Percentiles rank a stretch among this genome's conserved stretches.
These are phyloP conservation scores for Microsporum ferrugineum DNA, from an alignment of 2,329 filamentous ascomycete genomes.

Conservation along the genomic window DNA sequence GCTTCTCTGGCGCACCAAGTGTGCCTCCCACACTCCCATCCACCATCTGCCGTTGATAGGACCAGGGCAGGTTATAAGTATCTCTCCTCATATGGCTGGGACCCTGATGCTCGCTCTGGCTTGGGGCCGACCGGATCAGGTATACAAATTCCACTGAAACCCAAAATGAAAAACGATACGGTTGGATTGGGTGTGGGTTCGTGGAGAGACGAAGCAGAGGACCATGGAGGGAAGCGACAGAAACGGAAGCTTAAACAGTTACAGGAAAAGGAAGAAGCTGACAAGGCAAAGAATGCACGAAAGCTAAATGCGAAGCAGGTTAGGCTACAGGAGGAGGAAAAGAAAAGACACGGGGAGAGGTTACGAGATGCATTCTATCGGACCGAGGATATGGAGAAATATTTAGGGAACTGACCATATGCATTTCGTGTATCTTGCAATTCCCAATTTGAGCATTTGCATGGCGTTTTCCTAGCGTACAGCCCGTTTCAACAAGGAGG, in stretches of 20 bases:
- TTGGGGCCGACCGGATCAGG: constrained; percentile 61
- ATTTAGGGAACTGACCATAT: constrained; percentile 42
- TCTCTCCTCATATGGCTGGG: constrained; percentile 48
- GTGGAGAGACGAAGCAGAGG: constrained; percentile 30
- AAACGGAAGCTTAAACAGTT: constrained; percentile 13
- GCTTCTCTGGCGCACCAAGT: constrained; percentile 46
- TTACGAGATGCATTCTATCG: constrained; percentile 62
- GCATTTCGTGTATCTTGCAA: background rate
- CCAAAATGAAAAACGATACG: constrained; percentile 59
- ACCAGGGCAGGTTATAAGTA: constrained; percentile 44
- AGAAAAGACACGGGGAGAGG: constrained; percentile 51
- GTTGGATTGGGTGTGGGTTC: constrained; percentile 54
- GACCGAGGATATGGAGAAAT: constrained; percentile 63
- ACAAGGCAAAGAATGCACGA: constrained; percentile 33
- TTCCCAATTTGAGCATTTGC: background rate
- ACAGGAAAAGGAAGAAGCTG: constrained; percentile 19
- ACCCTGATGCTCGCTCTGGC: constrained; percentile 52
- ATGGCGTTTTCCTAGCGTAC: background rate
- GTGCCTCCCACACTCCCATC: constrained; percentile 45
- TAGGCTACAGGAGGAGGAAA: constrained; percentile 49
- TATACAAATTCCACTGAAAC: constrained; percentile 63
- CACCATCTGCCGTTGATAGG: constrained; percentile 49
- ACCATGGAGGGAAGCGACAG: constrained; percentile 4
- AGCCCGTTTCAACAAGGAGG: background rate
- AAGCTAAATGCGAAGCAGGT: constrained; percentile 60